Percentiles rank a stretch among this genome's conserved stretches.
Evolutionary conservation across 1,139 yeast genomes (phyloP).

Genomic region (Blastobotrys indianensis): DNA sequence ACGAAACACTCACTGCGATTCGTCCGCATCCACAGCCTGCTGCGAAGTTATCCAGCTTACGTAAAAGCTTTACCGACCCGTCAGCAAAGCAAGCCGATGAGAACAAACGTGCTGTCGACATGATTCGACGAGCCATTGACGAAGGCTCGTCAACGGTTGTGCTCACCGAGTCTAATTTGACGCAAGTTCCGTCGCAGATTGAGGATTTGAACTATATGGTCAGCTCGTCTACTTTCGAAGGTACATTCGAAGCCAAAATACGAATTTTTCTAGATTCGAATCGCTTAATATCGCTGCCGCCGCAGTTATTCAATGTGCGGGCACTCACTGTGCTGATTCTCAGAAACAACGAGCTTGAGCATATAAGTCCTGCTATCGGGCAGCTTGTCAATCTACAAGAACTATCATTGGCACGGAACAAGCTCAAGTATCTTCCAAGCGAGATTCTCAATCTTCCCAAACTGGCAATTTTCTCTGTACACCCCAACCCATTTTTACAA

Average conservation of each 20-base stretch:
- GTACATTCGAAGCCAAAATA: constrained; percentile 28
- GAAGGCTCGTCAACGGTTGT: constrained; percentile 36
- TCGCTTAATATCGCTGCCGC: constrained; percentile 45
- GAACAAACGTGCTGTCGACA: constrained; percentile 1
- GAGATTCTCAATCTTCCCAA: constrained; percentile 45
- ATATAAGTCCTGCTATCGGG: constrained; percentile 50
- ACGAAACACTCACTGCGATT: too few relatives aligned
- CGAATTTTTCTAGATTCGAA: constrained; percentile 50
- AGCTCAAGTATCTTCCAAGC: constrained; percentile 47
- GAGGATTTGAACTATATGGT: constrained; percentile 49
- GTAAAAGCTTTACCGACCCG: neutral
- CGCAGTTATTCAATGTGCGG: constrained; percentile 44
- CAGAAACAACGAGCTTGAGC: constrained; percentile 45
- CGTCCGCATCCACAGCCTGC: too few relatives aligned
- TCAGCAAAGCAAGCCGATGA: neutral
- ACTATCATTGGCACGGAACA: constrained; percentile 49
- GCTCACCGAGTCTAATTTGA: constrained; percentile 41
- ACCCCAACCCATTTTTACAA: constrained; percentile 42
- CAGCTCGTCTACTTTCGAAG: constrained; percentile 11
- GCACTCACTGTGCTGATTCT: constrained; percentile 51
- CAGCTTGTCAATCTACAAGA: constrained; percentile 42
- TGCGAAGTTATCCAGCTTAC: neutral
- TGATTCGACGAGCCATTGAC: constrained; percentile 31
- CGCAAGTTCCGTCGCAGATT: constrained; percentile 49
- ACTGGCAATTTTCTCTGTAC: constrained; percentile 43